phyloP scores from a whole-genome alignment of 768 basidiomycete species.

The Russula earlei region DNA sequence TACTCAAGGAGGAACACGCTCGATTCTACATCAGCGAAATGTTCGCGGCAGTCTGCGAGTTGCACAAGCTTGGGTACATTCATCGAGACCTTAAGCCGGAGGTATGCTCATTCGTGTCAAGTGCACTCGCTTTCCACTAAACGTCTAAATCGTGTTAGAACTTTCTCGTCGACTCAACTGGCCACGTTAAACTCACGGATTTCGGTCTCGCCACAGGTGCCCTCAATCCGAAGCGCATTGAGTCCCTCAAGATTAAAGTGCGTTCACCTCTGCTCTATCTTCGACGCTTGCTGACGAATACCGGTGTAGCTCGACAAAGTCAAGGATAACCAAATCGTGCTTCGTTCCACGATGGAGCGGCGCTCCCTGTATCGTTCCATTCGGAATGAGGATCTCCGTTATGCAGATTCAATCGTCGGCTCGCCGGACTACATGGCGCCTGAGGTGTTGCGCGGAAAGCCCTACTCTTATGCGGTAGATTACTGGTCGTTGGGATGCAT shows the following conservation, averaged over 20 bases:
- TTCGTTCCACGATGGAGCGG: constrained; percentile 87
- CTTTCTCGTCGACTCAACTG: constrained; percentile 90
- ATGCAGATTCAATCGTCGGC: constrained; percentile 95
- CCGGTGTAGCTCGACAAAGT: constrained; percentile 78
- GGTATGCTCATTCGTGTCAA: constrained; percentile 37
- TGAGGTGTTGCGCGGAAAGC: constrained; percentile 86
- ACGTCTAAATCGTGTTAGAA: constrained; percentile 43
- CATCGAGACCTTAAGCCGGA: constrained; percentile 98
- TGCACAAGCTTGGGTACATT: constrained; percentile 96
- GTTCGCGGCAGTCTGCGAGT: constrained; percentile 88
- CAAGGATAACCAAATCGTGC: constrained; percentile 84
- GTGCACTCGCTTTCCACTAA: neutral
- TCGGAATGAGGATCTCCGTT: constrained; percentile 81
- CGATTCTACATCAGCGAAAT: constrained; percentile 97
- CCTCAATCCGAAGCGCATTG: constrained; percentile 87
- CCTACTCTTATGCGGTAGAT: constrained; percentile 93
- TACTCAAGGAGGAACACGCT: constrained; percentile 95
- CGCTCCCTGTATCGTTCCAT: constrained; percentile 92
- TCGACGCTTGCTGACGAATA: neutral
- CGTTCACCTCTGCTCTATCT: constrained; percentile 9
- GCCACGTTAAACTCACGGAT: constrained; percentile 96
- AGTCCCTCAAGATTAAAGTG: constrained; percentile 89
- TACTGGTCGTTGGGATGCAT: constrained; percentile 99
- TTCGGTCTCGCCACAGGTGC: constrained; percentile 97
- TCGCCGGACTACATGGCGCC: constrained; percentile 99